Evolutionary conservation across 169 alveolate genomes (phyloP), one percentile per base, ranked within the genome.

Genomic region (Eimeria falciformis): DNA sequence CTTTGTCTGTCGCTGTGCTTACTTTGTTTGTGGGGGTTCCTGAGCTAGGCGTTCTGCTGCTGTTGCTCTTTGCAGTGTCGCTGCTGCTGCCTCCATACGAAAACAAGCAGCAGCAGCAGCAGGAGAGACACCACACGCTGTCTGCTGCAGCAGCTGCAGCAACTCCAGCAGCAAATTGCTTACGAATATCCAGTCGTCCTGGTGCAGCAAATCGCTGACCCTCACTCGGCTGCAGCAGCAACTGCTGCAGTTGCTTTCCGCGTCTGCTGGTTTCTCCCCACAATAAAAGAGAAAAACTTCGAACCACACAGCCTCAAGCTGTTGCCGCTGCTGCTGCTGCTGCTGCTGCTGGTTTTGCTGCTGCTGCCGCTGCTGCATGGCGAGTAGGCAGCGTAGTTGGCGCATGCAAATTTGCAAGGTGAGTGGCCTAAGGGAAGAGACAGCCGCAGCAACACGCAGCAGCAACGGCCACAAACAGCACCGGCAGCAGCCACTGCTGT

Each of bases 131-230:
- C 55, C 25, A 55, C 56, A 1, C 75, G 89, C 55, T 6, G 89
- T 81, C 89, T 81, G 75, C 75, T 81, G 89, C 47, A 81, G 56
- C 77, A 81, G 55, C 56, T 81, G 33, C 18, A 81, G 53, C 89
- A 81, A 55, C 89, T 81, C 89, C 75, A 81, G 27, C 43, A 81
- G 53, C n/a, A n/a, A n/a, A n/a, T n/a, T n/a, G n/a, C n/a, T n/a
- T n/a, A n/a, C n/a, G n/a, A 43, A 65, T 33, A 81, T 43, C 89
- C 89, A 81, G 55, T 81, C 89, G 47, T 81, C 89, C 53, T 81
- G 75, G 7, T 81, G 71, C 56, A 81, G 50, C 55, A 81, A 81
- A 55, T 50, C 89, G 65, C 89, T 81, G 77, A 27, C 71, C 25
- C 23, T 37, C 53, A 55, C 53, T 81, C 18, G 25, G 77, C 77